A percentile compares a stretch with the other conserved stretches of the same genome.
Evolutionary conservation across 345 rosid species (phyloP).

Genomic region (Moringa oleifera): DNA sequence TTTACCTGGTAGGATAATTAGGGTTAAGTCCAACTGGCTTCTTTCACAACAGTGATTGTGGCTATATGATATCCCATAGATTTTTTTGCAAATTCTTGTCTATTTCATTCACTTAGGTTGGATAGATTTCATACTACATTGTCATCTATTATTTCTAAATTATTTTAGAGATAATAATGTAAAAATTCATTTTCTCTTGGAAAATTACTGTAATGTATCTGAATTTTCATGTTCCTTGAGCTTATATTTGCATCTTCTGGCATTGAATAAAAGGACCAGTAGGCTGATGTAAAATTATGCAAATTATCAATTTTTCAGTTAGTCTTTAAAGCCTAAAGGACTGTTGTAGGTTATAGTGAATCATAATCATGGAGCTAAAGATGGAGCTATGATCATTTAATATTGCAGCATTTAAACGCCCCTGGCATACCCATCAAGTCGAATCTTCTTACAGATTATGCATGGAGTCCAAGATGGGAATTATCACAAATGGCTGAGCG

Average conservation of each 20-base stretch:
- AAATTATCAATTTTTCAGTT: neutral
- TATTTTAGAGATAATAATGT: too few relatives aligned
- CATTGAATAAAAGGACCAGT: neutral
- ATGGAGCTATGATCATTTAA: neutral
- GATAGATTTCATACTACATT: too few relatives aligned
- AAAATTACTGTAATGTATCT: neutral
- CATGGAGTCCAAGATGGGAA: slow-evolving; percentile 99
- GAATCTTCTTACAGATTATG: slow-evolving; percentile 52
- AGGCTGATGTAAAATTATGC: neutral
- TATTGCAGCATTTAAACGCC: slow-evolving; percentile 58
- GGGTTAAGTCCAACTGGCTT: too few relatives aligned
- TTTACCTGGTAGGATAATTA: neutral
- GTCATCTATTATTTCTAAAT: neutral
- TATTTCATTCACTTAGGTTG: neutral
- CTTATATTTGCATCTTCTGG: neutral
- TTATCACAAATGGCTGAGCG: slow-evolving; percentile 71
- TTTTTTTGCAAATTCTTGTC: too few relatives aligned
- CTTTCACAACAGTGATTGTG: too few relatives aligned
- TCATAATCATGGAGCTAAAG: too few relatives aligned
- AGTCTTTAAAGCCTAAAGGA: neutral
- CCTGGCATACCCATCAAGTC: slow-evolving; percentile 60
- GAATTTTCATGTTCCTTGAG: neutral
- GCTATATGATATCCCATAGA: too few relatives aligned
- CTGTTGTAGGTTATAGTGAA: neutral
- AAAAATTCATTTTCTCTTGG: neutral